Conservation (phyloP, 345 rosid species). For the Limnanthes douglasii region DNA sequence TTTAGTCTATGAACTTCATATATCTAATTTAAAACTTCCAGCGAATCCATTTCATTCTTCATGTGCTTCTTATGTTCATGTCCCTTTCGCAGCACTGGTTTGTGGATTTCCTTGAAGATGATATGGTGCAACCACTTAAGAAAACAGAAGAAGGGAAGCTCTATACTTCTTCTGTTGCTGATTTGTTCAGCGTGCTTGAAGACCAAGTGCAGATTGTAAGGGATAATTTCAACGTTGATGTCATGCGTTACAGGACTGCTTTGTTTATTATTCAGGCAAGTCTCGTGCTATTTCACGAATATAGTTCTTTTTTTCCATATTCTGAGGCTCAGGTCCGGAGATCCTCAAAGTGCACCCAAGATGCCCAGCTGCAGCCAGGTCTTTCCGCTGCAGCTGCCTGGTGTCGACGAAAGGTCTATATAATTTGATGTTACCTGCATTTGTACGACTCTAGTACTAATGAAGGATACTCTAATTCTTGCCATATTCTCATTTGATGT, state of each 20-base stretch:
- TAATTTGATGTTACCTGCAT: too few species aligned
- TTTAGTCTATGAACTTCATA: too few species aligned
- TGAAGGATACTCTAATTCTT: too few species aligned
- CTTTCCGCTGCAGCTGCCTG: too few species aligned
- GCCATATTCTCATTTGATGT: too few species aligned
- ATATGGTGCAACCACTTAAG: slow-evolving; percentile 93
- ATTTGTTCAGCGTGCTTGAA: slow-evolving; percentile 92
- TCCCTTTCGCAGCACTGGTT: slow-evolving; percentile 76
- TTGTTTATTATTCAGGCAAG: slow-evolving; percentile 90
- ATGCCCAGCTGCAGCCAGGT: too few species aligned
- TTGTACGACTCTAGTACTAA: too few species aligned
- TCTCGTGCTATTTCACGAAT: slow-evolving; percentile 8
- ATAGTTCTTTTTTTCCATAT: not conserved
- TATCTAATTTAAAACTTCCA: too few species aligned
- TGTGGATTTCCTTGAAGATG: slow-evolving; percentile 85
- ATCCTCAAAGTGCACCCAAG: too few species aligned
- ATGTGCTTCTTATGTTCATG: slow-evolving; percentile 4
- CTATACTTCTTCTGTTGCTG: slow-evolving; percentile 99
- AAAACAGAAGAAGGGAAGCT: slow-evolving; percentile 98
- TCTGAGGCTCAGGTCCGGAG: not conserved
- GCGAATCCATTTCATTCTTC: slow-evolving; percentile 4
- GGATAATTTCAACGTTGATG: slow-evolving; percentile 92
- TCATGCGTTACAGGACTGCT: slow-evolving; percentile 91
- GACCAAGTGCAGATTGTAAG: slow-evolving; percentile 99
- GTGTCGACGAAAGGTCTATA: too few species aligned